Percentiles rank a stretch among this genome's conserved stretches.
Conservation (phyloP, 73 alveolate genomes). For the Tetrahymena elliotti region DNA sequence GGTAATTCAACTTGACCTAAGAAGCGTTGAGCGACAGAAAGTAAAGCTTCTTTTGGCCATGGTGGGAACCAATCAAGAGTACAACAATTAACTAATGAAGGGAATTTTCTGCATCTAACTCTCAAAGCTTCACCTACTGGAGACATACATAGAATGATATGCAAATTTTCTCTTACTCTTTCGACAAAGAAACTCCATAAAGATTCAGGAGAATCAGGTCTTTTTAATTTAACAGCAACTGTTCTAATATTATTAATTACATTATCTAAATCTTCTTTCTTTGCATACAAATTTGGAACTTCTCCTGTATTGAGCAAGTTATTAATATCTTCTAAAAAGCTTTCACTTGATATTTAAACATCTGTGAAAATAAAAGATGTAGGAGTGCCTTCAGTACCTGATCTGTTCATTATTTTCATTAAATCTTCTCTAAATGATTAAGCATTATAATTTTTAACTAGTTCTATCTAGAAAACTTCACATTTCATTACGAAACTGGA, state of each 20-base stretch:
- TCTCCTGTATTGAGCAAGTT: conserved; percentile 95
- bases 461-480: conserved; percentile 77
- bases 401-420: conserved; percentile 67
- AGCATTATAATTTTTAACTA: conserved; percentile 71
- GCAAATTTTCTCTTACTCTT: conserved; percentile 85
- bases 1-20: conserved; percentile 21
- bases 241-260: conserved; percentile 75
- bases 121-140: conserved; percentile 95
- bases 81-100: conserved; percentile 92
- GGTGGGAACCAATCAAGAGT: conserved; percentile 93
- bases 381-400: conserved; percentile 85
- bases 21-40: conserved; percentile 58
- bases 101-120: conserved; percentile 91
- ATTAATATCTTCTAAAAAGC: conserved; percentile 88
- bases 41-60: conserved; percentile 97
- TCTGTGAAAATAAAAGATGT: conserved; percentile 77
- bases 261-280: conserved; percentile 88
- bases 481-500: conserved; percentile 76
- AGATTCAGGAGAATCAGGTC: conserved; percentile 73
- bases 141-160: conserved; percentile 86
- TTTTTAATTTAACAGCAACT: conserved; percentile 63
- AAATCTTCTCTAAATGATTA: conserved; percentile 86
- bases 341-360: conserved; percentile 75
- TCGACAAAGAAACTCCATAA: conserved; percentile 77
- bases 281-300: conserved; percentile 87